phyloP scores from a whole-genome alignment of 2,329 filamentous ascomycete species.

The Cercospora sp. region DNA sequence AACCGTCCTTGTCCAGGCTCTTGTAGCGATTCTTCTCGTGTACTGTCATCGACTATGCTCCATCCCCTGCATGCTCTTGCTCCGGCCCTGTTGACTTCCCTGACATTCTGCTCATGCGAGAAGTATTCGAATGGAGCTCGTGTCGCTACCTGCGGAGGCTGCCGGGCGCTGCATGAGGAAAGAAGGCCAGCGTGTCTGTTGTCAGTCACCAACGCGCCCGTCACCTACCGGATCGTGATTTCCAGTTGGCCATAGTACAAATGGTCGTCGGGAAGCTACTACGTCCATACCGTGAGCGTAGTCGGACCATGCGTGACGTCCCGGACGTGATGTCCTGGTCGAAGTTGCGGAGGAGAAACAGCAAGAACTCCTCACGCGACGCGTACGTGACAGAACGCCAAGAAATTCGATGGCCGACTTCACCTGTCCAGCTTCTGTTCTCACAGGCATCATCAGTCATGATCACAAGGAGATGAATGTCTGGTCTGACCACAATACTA shows the following conservation, averaged over 20 bases:
- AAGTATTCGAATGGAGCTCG: no score
- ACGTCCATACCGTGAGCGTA: not conserved
- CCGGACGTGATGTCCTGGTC: not conserved
- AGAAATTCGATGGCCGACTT: not conserved
- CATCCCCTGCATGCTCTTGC: no score
- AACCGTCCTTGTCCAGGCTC: not conserved
- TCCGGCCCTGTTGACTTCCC: no score
- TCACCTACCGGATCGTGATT: not conserved
- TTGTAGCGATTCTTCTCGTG: not conserved
- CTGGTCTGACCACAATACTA: not conserved
- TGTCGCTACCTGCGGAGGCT: no score
- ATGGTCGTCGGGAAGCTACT: not conserved
- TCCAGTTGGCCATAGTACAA: not conserved
- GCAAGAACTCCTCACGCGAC: not conserved
- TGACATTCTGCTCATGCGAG: no score
- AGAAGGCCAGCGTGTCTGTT: no score
- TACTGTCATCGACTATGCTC: no score
- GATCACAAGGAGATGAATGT: not conserved
- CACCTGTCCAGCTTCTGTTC: not conserved
- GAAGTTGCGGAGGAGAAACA: not conserved
- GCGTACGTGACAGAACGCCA: not conserved
- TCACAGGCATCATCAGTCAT: not conserved
- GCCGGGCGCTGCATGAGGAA: no score
- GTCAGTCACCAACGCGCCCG: not conserved
- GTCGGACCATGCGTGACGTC: no score